These are phyloP conservation scores for Laguncularia racemosa DNA, from an alignment of 345 rosid species.

Conservation along the genomic window DNA sequence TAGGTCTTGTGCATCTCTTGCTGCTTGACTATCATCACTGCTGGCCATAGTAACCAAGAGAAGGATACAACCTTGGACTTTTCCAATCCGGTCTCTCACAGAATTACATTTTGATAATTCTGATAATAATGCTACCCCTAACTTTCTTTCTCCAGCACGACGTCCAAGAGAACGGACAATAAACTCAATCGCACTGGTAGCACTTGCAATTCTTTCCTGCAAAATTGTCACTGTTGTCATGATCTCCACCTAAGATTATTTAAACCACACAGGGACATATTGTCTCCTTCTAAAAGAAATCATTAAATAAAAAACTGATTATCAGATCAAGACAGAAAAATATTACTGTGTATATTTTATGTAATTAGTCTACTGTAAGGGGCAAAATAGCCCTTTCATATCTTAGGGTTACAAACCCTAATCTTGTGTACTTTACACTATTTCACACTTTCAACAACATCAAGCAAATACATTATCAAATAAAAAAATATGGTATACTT, in stretches of 20 bases:
- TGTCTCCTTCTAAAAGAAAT: too few species aligned
- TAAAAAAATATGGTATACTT: too few species aligned
- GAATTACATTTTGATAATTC: slow-evolving; percentile 35
- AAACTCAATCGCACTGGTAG: slow-evolving; percentile 34
- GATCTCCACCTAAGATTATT: neutral
- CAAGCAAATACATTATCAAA: too few species aligned
- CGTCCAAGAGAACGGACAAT: slow-evolving; percentile 60
- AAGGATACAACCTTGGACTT: slow-evolving; percentile 55
- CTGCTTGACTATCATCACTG: slow-evolving; percentile 43
- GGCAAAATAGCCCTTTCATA: too few species aligned
- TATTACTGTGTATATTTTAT: too few species aligned
- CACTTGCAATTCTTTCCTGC: slow-evolving; percentile 51
- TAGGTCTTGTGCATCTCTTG: slow-evolving; percentile 40
- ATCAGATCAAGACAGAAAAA: too few species aligned
- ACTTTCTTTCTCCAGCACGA: slow-evolving; percentile 42
- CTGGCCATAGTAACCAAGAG: slow-evolving; percentile 57
- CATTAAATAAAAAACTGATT: too few species aligned
- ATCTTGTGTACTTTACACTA: too few species aligned
- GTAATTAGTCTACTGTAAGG: too few species aligned
- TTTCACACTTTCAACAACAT: too few species aligned
- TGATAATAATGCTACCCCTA: slow-evolving; percentile 46
- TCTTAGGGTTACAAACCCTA: too few species aligned
- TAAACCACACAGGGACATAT: neutral
- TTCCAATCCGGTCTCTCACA: slow-evolving; percentile 39
- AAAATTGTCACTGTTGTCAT: neutral